Percentiles rank a stretch among this genome's conserved stretches.
phyloP scores from a whole-genome alignment of 2,329 filamentous ascomycete species.

The Diaporthe sp. region DNA sequence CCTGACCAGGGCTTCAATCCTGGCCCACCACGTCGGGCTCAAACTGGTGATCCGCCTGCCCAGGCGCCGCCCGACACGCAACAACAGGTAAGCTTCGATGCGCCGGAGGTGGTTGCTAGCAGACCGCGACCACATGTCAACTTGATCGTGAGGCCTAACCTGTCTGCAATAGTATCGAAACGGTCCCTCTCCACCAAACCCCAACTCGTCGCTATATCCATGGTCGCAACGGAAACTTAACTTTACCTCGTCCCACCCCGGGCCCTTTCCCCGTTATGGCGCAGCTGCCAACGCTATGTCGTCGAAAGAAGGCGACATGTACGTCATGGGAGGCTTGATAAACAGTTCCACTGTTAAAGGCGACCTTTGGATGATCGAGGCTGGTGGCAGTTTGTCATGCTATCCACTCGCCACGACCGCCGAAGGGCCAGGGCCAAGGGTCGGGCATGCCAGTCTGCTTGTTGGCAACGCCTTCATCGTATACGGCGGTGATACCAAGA shows the following conservation, averaged over 20 bases:
- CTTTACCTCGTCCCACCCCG: constrained; percentile 84
- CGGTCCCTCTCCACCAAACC: constrained; percentile 62
- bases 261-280: constrained; percentile 96
- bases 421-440: constrained; percentile 93
- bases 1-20: constrained; percentile 74
- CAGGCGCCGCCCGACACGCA: constrained; percentile 57
- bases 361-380: constrained; percentile 97
- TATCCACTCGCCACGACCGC: constrained; percentile 92
- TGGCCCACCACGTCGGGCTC: constrained; percentile 49
- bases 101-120: not conserved
- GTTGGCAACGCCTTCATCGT: constrained; percentile 99
- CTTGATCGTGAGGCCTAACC: constrained; percentile 36
- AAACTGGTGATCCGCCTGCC: constrained; percentile 58
- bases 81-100: constrained; percentile 55
- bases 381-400: constrained; percentile 87
- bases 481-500: constrained; percentile 97
- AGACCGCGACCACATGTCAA: not conserved
- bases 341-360: constrained; percentile 96
- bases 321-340: constrained; percentile 96
- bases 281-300: constrained; percentile 93
- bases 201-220: constrained; percentile 88
- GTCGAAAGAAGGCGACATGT: constrained; percentile 97
- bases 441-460: constrained; percentile 92
- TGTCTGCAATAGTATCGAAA: constrained; percentile 65
- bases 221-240: constrained; percentile 94